A percentile compares a stretch with the other conserved stretches of the same genome.
Evolutionary conservation across 352 stramenopile genomes (phyloP).

Genomic region (Phytophthora meadii): DNA sequence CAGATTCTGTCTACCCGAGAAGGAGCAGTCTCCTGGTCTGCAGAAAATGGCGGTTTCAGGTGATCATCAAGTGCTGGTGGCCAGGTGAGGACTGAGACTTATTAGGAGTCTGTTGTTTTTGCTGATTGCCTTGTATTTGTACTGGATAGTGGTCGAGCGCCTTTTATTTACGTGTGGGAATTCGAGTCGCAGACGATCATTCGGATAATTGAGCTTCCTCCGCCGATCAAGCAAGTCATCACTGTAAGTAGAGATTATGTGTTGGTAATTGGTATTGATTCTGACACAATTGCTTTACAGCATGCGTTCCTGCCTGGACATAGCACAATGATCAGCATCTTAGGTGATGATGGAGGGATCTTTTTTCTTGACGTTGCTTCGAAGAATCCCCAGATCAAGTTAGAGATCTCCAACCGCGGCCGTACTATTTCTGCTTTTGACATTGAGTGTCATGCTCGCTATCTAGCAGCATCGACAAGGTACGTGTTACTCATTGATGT

Average conservation of each 20-base stretch:
- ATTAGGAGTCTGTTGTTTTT: not conserved
- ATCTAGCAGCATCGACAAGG: conserved; percentile 72
- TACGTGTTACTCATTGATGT: conserved; percentile 25
- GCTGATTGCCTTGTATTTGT: conserved; percentile 1
- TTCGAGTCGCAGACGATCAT: conserved; percentile 87
- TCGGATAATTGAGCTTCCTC: conserved; percentile 85
- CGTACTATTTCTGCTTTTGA: conserved; percentile 67
- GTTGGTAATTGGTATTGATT: not conserved
- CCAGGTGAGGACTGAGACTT: conserved; percentile 50
- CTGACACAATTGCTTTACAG: conserved; percentile 33
- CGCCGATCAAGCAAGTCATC: conserved; percentile 69
- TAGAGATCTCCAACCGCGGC: conserved; percentile 69
- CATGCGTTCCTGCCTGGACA: conserved; percentile 73
- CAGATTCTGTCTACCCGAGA: conserved; percentile 69
- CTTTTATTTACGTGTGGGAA: conserved; percentile 87
- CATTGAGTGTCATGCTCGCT: conserved; percentile 75
- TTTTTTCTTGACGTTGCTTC: conserved; percentile 80
- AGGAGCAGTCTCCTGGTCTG: conserved; percentile 66
- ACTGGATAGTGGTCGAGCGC: conserved; percentile 56
- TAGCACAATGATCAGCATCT: conserved; percentile 65
- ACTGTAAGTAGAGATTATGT: conserved; percentile 41
- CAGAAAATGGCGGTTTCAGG: conserved; percentile 79
- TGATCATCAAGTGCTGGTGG: conserved; percentile 77
- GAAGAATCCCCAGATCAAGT: conserved; percentile 73
- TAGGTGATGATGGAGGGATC: conserved; percentile 69